A percentile compares a stretch with the other conserved stretches of the same genome.
These are phyloP conservation scores for Spathaspora gorwiae DNA, from an alignment of 805 yeast species.

Conservation along the genomic window DNA sequence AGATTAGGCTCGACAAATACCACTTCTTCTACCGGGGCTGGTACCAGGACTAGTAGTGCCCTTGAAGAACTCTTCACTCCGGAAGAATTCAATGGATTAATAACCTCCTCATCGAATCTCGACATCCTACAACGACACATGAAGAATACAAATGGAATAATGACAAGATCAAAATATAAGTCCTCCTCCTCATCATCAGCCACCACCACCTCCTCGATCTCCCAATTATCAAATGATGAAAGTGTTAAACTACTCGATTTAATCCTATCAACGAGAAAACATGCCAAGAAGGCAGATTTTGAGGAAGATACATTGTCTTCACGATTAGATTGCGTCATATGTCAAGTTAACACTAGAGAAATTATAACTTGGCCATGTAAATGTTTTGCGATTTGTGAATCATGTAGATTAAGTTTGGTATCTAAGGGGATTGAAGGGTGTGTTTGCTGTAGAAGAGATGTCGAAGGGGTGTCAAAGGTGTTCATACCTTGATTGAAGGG, in stretches of 20 bases:
- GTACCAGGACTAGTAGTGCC: constrained; percentile 1
- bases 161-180: constrained; percentile 33
- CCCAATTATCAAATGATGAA: constrained; percentile 6
- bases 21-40: not conserved
- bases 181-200: not conserved
- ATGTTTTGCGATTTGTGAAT: constrained; percentile 84
- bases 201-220: not conserved
- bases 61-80: constrained; percentile 21
- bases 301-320: constrained; percentile 7
- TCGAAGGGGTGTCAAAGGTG: constrained; percentile 60
- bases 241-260: constrained; percentile 9
- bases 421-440: constrained; percentile 71
- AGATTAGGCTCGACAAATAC: not conserved
- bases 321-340: constrained; percentile 65
- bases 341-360: constrained; percentile 69
- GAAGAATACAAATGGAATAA: constrained; percentile 11
- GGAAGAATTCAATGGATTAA: constrained; percentile 21
- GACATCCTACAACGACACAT: constrained; percentile 26
- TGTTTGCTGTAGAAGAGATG: constrained; percentile 77
- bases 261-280: constrained; percentile 7
- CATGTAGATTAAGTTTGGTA: constrained; percentile 71
- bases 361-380: constrained; percentile 90
- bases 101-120: constrained; percentile 13
- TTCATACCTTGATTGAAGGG: constrained; percentile 46
- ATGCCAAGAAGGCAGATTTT: not conserved